Base-by-base conservation (phyloP, 345 rosid species). In the Abelmoschus esculentus region DNA sequence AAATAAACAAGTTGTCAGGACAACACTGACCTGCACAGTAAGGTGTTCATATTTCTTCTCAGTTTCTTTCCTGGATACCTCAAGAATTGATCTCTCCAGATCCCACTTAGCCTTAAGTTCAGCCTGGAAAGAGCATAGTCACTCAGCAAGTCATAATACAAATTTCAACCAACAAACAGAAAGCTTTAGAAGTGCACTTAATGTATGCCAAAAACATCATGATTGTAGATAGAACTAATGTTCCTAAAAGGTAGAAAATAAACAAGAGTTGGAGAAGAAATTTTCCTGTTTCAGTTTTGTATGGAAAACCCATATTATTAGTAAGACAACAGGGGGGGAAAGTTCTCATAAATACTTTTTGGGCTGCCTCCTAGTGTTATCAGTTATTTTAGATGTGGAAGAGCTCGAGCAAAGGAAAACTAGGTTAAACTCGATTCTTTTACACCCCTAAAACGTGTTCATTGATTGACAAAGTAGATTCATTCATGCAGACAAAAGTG, bases 1-100 rank as follows among this genome's bases (percentile, higher is more conserved):
- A 52, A 56, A 2, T 14, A 57, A 38, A 14, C 29, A 59, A 3
- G 28, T 31, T 9, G 46, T 63, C 70, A 69, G 69, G 74, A 57
- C 54, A 57, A 67, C n/a, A 70, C 67, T 42, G 9, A 91, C 99
- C 98, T 95, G 99, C 73, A 88, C 96, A 62, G 90, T 82, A 55
- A 95, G 83, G 73, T 95, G 96, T 29, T 77, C 54, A 76, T 84
- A 90, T 79, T 87, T 90, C 74, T 77, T 88, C 79, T 88, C 92
- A 74, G 93, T 85, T 75, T 79, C 80, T 73, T 80, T 80, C 81
- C 82, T 91, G 46, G 80, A 82, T 76, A 82, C 86, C 73, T 87
- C 87, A 6, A 95, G 79, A 70, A 76, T 73, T 62, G 73, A 80
- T 82, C 83, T 91, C 70, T 87, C 98, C 8, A 44, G 81, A 61